A percentile compares a stretch with the other conserved stretches of the same genome.
Evolutionary conservation across 2,329 filamentous ascomycete genomes (phyloP).

Genomic region (Hypoxylon sp.): DNA sequence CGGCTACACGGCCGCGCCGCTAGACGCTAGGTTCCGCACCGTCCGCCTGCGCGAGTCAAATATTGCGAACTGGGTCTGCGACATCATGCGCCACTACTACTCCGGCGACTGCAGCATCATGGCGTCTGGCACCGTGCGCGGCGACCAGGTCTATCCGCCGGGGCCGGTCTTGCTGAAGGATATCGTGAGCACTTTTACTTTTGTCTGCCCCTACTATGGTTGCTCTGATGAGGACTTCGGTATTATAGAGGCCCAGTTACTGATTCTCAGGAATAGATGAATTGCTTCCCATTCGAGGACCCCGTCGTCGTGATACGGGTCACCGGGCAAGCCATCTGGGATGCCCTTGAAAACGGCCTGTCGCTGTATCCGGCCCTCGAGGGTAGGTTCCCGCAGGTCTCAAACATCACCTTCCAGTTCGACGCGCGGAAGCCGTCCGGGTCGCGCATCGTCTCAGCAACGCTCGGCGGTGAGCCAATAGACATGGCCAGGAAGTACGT

Average conservation of each 20-base stretch:
- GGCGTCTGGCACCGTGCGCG: slow-evolving; percentile 84
- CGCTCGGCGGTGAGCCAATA: slow-evolving; percentile 67
- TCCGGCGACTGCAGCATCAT: slow-evolving; percentile 82
- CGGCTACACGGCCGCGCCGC: slow-evolving; percentile 80
- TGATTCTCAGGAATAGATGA: slow-evolving; percentile 53
- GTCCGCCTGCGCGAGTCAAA: slow-evolving; percentile 82
- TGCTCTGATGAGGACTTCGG: background rate
- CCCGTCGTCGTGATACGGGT: slow-evolving; percentile 81
- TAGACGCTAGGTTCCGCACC: slow-evolving; percentile 87
- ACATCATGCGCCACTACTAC: slow-evolving; percentile 88
- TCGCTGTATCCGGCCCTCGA: slow-evolving; percentile 83
- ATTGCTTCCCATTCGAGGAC: slow-evolving; percentile 93
- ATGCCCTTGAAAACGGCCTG: slow-evolving; percentile 86
- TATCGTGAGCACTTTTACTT: slow-evolving; percentile 51
- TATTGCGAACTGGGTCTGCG: slow-evolving; percentile 88
- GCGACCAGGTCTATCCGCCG: slow-evolving; percentile 87
- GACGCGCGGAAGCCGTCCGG: slow-evolving; percentile 68
- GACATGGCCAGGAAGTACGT: slow-evolving; percentile 71
- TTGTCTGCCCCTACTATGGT: background rate
- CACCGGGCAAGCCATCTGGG: slow-evolving; percentile 74
- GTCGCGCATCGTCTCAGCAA: slow-evolving; percentile 68
- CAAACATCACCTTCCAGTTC: slow-evolving; percentile 79
- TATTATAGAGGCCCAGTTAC: background rate
- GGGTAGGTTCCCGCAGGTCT: slow-evolving; percentile 85
- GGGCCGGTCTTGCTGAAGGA: slow-evolving; percentile 81